phyloP scores from a whole-genome alignment of 305 asterid genomes.

The Fraxinus xanthoxyloides region DNA sequence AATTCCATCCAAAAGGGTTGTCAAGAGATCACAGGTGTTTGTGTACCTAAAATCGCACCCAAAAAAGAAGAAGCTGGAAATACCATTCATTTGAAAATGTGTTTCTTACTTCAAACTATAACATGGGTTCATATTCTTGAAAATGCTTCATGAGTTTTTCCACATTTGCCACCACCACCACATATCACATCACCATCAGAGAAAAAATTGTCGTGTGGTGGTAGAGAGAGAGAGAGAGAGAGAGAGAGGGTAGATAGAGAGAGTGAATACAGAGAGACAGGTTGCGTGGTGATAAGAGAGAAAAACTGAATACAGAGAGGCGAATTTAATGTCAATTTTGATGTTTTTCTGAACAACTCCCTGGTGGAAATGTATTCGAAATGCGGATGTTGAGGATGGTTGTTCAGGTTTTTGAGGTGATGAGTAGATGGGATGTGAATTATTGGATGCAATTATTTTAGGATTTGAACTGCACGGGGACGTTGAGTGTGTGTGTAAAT shows the following conservation, averaged over 20 bases:
- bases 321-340: conserved; percentile 19
- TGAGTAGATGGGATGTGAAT: conserved; percentile 56
- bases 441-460: conserved; percentile 64
- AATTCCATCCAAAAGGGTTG: neutral
- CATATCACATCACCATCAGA: too few relatives aligned
- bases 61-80: neutral
- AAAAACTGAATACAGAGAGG: too few relatives aligned
- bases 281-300: too few relatives aligned
- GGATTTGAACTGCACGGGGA: conserved; percentile 72
- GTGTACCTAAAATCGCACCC: neutral
- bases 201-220: too few relatives aligned
- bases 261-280: too few relatives aligned
- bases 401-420: conserved; percentile 52
- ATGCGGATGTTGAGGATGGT: conserved; percentile 65
- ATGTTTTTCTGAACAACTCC: conserved; percentile 49
- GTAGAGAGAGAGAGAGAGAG: too few relatives aligned
- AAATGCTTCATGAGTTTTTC: neutral
- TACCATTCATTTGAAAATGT: neutral
- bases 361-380: conserved; percentile 74
- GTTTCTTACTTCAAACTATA: neutral
- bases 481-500: conserved; percentile 49
- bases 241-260: too few relatives aligned
- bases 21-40: neutral
- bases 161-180: neutral
- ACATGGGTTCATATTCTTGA: neutral